Conservation (phyloP, 139 green algal genomes). For the Microglena sp. region DNA sequence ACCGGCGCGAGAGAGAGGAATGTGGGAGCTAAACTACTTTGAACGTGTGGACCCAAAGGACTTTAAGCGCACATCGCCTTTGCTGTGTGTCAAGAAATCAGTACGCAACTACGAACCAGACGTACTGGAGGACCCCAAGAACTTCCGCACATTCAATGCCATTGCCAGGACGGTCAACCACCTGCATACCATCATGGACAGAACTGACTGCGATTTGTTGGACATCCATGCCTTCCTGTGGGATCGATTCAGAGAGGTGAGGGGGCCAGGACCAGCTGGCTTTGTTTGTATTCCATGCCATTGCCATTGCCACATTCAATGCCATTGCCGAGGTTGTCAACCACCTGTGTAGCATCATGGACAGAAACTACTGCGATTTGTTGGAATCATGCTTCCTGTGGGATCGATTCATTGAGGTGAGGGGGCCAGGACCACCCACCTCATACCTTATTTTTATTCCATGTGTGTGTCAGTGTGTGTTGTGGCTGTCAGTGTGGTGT, state of each 20-base stretch:
- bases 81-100: conserved; percentile 66
- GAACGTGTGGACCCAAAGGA: conserved; percentile 41
- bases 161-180: conserved; percentile 61
- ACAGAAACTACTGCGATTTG: conserved; percentile 24
- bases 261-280: not conserved
- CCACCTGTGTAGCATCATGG: conserved; percentile 61
- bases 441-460: too few species aligned
- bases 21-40: conserved; percentile 48
- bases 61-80: conserved; percentile 22
- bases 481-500: too few species aligned
- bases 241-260: conserved; percentile 71
- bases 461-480: too few species aligned
- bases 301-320: too few species aligned
- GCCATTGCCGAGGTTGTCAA: too few species aligned
- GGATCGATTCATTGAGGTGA: conserved; percentile 71
- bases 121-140: conserved; percentile 25
- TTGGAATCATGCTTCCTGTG: conserved; percentile 67
- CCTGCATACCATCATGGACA: conserved; percentile 56
- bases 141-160: conserved; percentile 60
- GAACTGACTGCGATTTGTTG: conserved; percentile 19
- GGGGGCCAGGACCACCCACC: too few species aligned
- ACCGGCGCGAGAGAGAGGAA: not conserved
- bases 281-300: not conserved
- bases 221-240: conserved; percentile 76
- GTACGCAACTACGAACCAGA: conserved; percentile 56